Evolutionary conservation across 768 basidiomycete species (phyloP).

Genomic region (Suillus clintonianus): DNA sequence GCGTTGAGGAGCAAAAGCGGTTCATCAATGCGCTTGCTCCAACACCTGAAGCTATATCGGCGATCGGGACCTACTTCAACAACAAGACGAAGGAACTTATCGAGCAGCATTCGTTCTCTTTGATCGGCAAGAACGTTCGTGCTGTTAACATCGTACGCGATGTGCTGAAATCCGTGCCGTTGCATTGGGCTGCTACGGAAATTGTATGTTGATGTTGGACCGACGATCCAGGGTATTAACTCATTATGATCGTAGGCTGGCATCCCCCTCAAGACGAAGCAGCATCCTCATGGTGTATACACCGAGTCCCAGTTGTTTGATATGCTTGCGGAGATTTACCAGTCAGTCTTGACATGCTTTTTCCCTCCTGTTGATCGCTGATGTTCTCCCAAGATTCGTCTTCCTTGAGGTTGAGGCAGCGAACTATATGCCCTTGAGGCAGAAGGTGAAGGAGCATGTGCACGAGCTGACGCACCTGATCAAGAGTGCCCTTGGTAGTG

Average conservation of each 20-base stretch:
- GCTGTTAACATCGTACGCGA: slow-evolving; percentile 69
- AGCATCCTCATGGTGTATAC: slow-evolving; percentile 56
- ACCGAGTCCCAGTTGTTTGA: slow-evolving; percentile 62
- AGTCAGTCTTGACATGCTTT: slow-evolving; percentile 36
- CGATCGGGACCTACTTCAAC: slow-evolving; percentile 64
- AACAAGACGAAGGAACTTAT: slow-evolving; percentile 64
- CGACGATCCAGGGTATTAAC: neutral
- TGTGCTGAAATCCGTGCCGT: slow-evolving; percentile 64
- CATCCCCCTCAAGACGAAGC: slow-evolving; percentile 63
- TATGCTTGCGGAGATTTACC: slow-evolving; percentile 70
- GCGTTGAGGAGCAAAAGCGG: slow-evolving; percentile 40
- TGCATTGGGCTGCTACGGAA: slow-evolving; percentile 70
- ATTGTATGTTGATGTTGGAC: slow-evolving; percentile 48
- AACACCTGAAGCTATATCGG: slow-evolving; percentile 47
- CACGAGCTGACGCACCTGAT: slow-evolving; percentile 58
- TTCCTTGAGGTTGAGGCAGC: slow-evolving; percentile 72
- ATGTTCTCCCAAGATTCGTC: slow-evolving; percentile 52
- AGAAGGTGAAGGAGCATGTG: slow-evolving; percentile 53
- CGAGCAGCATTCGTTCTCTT: slow-evolving; percentile 48
- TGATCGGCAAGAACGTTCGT: slow-evolving; percentile 54
- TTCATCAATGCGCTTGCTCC: slow-evolving; percentile 50
- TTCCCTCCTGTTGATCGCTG: neutral
- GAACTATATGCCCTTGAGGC: slow-evolving; percentile 55
- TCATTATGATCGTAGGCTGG: slow-evolving; percentile 54
- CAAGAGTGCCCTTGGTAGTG: slow-evolving; percentile 47